Evolutionary conservation across 179 eudicot species (phyloP).

Genomic region (Silene coronaria): DNA sequence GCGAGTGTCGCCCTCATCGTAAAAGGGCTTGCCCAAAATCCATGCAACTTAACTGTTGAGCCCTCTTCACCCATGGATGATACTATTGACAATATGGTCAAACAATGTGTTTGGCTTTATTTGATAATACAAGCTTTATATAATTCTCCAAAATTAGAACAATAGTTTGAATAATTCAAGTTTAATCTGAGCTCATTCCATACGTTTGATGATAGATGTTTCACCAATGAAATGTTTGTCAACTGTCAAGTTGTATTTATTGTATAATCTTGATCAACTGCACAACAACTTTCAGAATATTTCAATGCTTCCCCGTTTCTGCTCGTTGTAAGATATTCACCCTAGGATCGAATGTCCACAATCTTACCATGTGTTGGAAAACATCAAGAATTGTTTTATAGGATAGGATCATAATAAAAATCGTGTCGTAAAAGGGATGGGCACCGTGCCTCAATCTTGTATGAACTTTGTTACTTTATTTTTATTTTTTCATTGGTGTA

Average conservation of each 20-base stretch:
- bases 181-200: neutral
- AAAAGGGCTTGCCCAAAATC: conserved; percentile 20
- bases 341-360: too few species aligned
- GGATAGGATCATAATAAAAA: too few species aligned
- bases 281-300: neutral
- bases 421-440: too few species aligned
- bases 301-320: neutral
- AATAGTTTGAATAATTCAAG: too few species aligned
- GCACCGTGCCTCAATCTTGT: too few species aligned
- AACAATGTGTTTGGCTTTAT: neutral
- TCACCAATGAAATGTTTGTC: neutral
- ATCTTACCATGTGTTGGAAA: too few species aligned
- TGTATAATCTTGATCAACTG: neutral
- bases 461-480: too few species aligned
- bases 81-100: neutral
- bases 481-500: too few species aligned
- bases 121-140: neutral
- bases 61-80: neutral
- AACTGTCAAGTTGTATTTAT: neutral
- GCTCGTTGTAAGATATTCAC: neutral
- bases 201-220: neutral
- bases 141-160: too few species aligned
- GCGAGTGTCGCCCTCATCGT: conserved; percentile 18
- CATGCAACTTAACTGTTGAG: conserved; percentile 21
- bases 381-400: too few species aligned